Evolutionary conservation across 768 basidiomycete species (phyloP).

Genomic region (Lactarius evosmus): DNA sequence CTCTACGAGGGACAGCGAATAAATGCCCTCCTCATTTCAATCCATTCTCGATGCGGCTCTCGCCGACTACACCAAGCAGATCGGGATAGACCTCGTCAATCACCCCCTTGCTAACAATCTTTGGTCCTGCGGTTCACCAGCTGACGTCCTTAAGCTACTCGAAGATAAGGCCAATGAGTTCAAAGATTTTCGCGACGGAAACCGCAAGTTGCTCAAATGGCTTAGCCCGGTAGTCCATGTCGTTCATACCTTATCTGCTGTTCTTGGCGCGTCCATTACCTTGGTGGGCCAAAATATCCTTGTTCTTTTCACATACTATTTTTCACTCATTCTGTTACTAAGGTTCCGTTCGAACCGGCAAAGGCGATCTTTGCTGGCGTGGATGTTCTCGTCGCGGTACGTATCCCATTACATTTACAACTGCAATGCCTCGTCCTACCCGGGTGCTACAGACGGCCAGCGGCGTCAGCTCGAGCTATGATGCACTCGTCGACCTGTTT

Average conservation of each 20-base stretch:
- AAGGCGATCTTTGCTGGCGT: conserved; percentile 1
- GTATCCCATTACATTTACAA: too few species aligned
- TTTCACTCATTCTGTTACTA: not conserved
- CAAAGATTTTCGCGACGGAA: not conserved
- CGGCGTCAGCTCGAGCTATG: not conserved
- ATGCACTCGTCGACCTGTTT: conserved; percentile 3
- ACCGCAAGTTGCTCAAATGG: not conserved
- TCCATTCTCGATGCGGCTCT: not conserved
- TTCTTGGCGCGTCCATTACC: not conserved
- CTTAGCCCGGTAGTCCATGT: not conserved
- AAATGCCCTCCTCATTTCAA: not conserved
- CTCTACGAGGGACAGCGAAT: not conserved
- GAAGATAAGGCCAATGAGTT: not conserved
- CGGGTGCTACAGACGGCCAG: not conserved
- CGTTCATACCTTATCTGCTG: not conserved
- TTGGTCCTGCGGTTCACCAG: not conserved
- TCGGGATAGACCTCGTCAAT: not conserved
- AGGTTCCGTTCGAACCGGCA: not conserved
- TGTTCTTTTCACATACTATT: not conserved
- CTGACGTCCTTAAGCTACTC: not conserved
- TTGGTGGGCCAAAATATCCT: not conserved
- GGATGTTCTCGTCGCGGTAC: not conserved
- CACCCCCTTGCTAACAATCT: not conserved
- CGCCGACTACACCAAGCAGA: not conserved
- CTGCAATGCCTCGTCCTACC: not conserved